These are phyloP conservation scores for Darksidea phi DNA, from an alignment of 495 filamentous ascomycete genomes.

Conservation along the genomic window DNA sequence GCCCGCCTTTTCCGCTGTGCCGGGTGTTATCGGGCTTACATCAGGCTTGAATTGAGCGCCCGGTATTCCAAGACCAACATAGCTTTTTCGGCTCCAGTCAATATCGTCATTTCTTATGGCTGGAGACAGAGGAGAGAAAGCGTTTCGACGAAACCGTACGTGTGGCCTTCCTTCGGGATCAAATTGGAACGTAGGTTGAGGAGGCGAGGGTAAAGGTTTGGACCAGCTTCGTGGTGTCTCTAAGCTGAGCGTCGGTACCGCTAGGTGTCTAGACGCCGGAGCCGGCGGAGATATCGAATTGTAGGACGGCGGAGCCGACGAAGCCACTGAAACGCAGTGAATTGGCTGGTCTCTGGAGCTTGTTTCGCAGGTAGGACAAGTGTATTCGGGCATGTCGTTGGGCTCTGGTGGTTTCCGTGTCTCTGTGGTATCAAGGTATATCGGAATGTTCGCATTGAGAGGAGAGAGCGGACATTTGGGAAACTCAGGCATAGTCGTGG, in stretches of 20 bases:
- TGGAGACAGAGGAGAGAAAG: conserved; percentile 11
- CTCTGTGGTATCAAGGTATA: conserved; percentile 1
- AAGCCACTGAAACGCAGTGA: conserved; percentile 9
- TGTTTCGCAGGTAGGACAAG: background rate
- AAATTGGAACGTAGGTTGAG: conserved; percentile 1
- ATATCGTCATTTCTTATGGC: background rate
- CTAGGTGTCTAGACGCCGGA: background rate
- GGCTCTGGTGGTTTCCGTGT: conserved; percentile 4
- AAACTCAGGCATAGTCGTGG: background rate
- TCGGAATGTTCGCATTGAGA: conserved; percentile 5
- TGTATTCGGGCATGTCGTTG: background rate
- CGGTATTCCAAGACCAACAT: conserved; percentile 10
- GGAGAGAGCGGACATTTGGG: background rate
- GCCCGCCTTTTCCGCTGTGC: conserved; percentile 3
- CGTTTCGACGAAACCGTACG: conserved; percentile 10
- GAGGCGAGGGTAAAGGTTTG: conserved; percentile 1
- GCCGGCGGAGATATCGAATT: background rate
- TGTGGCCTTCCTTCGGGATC: conserved; percentile 8
- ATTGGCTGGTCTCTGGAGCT: conserved; percentile 11
- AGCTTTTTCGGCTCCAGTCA: conserved; percentile 3
- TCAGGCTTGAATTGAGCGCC: conserved; percentile 7
- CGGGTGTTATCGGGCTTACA: background rate
- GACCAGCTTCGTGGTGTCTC: conserved; percentile 2
- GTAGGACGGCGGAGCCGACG: conserved; percentile 10
- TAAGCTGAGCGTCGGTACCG: background rate